Evolutionary conservation across 1,139 yeast genomes (phyloP).

Genomic region (Nakaseomyces nivariensis): DNA sequence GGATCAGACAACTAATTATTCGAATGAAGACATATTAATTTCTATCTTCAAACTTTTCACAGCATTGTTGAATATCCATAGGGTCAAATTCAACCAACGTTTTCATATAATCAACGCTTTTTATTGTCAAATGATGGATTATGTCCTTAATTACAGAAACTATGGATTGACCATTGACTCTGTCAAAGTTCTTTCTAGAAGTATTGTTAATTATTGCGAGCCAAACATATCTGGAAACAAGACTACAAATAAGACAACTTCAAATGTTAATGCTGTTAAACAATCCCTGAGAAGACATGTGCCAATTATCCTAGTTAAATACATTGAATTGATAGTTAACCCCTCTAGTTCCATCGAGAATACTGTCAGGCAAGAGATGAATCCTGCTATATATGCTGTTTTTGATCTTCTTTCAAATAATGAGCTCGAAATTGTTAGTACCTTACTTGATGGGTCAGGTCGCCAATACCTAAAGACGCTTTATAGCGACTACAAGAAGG

Average conservation of each 20-base stretch:
- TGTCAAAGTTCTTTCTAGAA: constrained; percentile 46
- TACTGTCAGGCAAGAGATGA: constrained; percentile 41
- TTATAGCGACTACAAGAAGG: constrained; percentile 62
- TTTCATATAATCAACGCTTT: constrained; percentile 52
- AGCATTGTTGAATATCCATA: constrained; percentile 46
- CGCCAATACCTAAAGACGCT: constrained; percentile 56
- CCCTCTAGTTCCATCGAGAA: constrained; percentile 36
- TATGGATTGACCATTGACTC: constrained; percentile 11
- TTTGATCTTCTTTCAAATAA: constrained; percentile 60
- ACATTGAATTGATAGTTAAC: constrained; percentile 42
- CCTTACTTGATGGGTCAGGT: constrained; percentile 63
- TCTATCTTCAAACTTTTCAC: neutral
- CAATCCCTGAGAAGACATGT: constrained; percentile 52
- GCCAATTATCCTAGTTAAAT: constrained; percentile 51
- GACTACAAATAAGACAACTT: constrained; percentile 35
- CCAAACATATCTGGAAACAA: constrained; percentile 34
- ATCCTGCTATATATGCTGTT: constrained; percentile 49
- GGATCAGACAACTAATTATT: neutral
- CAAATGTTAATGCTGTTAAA: constrained; percentile 47
- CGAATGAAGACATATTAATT: neutral
- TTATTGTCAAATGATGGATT: constrained; percentile 28
- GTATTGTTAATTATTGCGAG: constrained; percentile 63
- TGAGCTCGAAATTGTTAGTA: constrained; percentile 57
- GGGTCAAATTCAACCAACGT: constrained; percentile 61
- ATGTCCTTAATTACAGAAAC: constrained; percentile 10